These are phyloP conservation scores for Domatiomyces globalis DNA, from an alignment of 2,329 filamentous ascomycete genomes.

Conservation along the genomic window DNA sequence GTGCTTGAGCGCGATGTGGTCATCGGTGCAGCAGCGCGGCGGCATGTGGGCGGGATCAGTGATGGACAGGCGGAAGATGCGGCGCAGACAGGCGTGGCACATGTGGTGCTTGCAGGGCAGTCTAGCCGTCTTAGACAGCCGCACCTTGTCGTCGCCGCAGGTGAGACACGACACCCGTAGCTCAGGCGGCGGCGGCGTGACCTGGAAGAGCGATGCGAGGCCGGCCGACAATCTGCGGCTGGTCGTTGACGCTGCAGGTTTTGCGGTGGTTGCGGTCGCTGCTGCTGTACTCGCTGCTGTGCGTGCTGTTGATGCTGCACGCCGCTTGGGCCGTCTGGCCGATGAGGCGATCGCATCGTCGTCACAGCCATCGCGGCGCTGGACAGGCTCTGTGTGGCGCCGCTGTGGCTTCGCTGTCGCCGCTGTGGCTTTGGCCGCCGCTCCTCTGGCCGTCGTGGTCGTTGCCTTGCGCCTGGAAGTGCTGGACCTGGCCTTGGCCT, in stretches of 20 bases:
- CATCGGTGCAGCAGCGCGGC: constrained; percentile 60
- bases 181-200: constrained; percentile 8
- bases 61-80: constrained; percentile 60
- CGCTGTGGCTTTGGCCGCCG: neutral
- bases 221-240: neutral
- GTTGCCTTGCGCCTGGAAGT: constrained; percentile 2
- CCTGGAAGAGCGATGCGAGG: constrained; percentile 8
- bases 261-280: constrained; percentile 2
- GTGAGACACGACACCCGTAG: constrained; percentile 55
- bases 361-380: neutral
- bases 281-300: constrained; percentile 4
- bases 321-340: too few species aligned
- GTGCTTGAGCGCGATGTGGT: constrained; percentile 60
- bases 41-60: constrained; percentile 72
- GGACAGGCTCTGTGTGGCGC: neutral
- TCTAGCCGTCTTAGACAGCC: constrained; percentile 49
- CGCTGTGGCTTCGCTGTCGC: neutral
- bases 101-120: constrained; percentile 68
- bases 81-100: constrained; percentile 63
- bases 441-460: neutral
- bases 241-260: constrained; percentile 6
- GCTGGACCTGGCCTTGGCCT: neutral
- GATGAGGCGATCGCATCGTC: too few species aligned
- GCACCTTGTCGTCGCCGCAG: constrained; percentile 55
- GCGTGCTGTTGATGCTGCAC: neutral